Evolutionary conservation across 163 green algal species (phyloP), one percentile per base, ranked within the genome.

Genomic region (Chlamydomonas reinhardtii): DNA sequence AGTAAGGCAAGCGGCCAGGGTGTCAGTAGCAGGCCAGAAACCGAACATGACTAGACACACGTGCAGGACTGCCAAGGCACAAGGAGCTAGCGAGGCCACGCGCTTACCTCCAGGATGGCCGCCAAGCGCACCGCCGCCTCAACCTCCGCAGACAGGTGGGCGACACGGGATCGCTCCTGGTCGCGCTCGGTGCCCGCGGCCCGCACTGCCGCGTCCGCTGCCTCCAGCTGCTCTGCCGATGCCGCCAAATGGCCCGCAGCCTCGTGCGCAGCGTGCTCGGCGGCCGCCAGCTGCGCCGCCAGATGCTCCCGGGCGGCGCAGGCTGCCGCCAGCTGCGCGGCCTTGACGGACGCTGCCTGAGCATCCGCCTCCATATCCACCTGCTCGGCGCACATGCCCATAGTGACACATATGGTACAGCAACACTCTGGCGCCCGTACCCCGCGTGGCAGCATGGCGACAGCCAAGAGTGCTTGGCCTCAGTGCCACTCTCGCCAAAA

Each of bases 121-220:
- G 25, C 76, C 20, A 75, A 24, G 19, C 29, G 64, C 5, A 32
- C 31, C 17, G 66, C 66, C 20, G 74, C 20, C 48, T 76, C 64
- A 11, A 85, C 66, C 66, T 85, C 48, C 31, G 20, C n/a, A 48
- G 52, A 24, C n/a, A 85, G 66, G 9, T 29, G 32, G 9, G 56
- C 25, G 15, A 8, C 34, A 22, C 78, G 48, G 12, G 29, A 22
- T 11, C 78, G 66, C 31, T 75, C 48, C 66, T 85, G 78, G 43
- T 85, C 78, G 4, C 78, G 66, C 31, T 85, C 78, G 32, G 27
- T 24, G 8, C 16, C 31, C 19, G 48, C 78, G 9, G 22, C n/a
- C 68, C 66, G 78, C 66, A 48, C 61, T 16, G n/a, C 59, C 35
- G 43, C 61, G 48, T 88, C 71, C 4, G 39, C 43, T 62, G 76